Evolutionary conservation across 306 rosid species (phyloP), one percentile per base, ranked within the genome.

Genomic region (Macrotyloma uniflorum): DNA sequence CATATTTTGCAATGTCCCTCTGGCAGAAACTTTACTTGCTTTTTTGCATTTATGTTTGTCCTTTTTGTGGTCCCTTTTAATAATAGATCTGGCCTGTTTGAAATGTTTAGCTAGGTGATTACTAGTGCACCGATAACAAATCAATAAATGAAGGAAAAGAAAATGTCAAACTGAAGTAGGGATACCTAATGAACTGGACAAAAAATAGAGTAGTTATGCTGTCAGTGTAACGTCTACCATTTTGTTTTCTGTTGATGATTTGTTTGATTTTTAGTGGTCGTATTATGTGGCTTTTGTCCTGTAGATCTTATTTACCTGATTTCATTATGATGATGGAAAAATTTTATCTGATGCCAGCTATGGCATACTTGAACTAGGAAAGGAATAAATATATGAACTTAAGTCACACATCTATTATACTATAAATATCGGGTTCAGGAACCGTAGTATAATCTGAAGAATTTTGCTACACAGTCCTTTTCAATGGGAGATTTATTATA

Each of bases 241-340:
- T 74, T 67, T 68, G 54, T 74, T 59, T 73, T 30, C 74, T 68
- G 49, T 36, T 46, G 50, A 51, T n/a, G 35, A 69, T 68, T 68
- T 79, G 69, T 51, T 79, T 61, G 18, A 19, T 59, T 55, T 57
- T 38, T 20, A 18, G 40, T 46, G 42, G 74, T 43, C 59, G 51
- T 35, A 8, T 74, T 79, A n/a, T 74, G 72, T 16, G 71, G 36
- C 43, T 65, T 79, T 79, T 74, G 40, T 69, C 70, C 16, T 55
- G 2, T 30, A 72, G 32, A 33, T 73, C 55, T 72, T 65, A 72
- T 33, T 78, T 46, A 35, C 40, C 8, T 18, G 55, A 77, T 58
- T 55, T 64, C 47, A 33, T 43, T 42, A 53, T 51, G 76, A 57
- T 16, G 49, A 66, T 66, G 51, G 19, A 11, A 42, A 36, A 35